Evolutionary conservation across 257 asterid species (phyloP).

Genomic region (Nicotiana obtusifolia): DNA sequence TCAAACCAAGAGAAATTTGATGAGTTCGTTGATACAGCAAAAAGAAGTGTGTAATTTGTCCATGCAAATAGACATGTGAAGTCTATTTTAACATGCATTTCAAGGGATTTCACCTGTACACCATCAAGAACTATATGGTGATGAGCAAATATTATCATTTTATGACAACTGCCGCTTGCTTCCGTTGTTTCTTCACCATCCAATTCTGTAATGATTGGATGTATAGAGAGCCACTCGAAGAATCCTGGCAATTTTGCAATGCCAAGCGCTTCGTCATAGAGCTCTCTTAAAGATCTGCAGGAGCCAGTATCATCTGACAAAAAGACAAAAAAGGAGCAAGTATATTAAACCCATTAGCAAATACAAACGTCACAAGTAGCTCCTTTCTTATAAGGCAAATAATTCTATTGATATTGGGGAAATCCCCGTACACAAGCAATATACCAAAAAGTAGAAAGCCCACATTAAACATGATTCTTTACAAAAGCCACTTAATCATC

Average conservation of each 20-base stretch:
- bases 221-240: conserved; percentile 89
- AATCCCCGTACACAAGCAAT: background rate
- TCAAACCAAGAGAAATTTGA: background rate
- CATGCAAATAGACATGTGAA: conserved; percentile 1
- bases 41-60: background rate
- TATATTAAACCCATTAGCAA: conserved; percentile 5
- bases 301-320: conserved; percentile 47
- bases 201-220: conserved; percentile 67
- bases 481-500: background rate
- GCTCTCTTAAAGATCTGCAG: conserved; percentile 41
- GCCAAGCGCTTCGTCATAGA: conserved; percentile 66
- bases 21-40: background rate
- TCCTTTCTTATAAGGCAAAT: background rate
- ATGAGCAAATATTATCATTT: conserved; percentile 97
- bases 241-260: conserved; percentile 85
- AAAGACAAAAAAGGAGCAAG: conserved; percentile 13
- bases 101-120: conserved; percentile 58
- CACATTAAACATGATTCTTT: background rate
- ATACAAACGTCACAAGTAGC: background rate
- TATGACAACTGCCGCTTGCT: conserved; percentile 55
- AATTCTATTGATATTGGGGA: background rate
- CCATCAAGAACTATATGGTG: conserved; percentile 93
- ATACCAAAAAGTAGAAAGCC: background rate
- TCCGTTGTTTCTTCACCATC: conserved; percentile 48
- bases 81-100: conserved; percentile 4